Base-by-base conservation (phyloP, 1,284 basidiomycete genomes). In the Ganoderma meredithae region DNA sequence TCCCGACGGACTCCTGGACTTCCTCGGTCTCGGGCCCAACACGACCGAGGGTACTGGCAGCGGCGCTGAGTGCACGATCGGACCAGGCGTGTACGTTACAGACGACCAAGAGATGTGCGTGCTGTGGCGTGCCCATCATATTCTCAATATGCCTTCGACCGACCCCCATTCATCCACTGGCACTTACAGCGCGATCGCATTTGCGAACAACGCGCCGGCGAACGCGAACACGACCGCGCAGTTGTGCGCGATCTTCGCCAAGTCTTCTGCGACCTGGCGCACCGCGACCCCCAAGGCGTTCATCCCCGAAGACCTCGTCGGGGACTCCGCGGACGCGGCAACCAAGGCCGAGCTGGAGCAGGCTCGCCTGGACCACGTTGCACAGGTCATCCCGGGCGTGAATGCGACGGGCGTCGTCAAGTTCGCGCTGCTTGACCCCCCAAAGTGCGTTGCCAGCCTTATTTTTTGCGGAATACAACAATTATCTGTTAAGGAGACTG, bases 161-260 rank as follows among this genome's bases (percentile, higher is more conserved):
- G 10, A 33, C 25, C 5, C 4, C 17, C 22, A 2, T 60, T n/a
- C 59, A 5, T 27, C 36, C n/a, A 17, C 12, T 12, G 31, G 3
- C 1, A 31, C 3, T 31, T 10, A 19, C 39, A 61, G 60, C 22
- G 60, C 60, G 12, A 47, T 61, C 43, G 43, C 41, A 19, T 61
- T 61, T 17, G 41, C 60, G 9, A 41, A 59, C 39, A 59, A 59
- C 39, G 39, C 39, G 3, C 19, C 41, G 39, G 27, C 31, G 41
- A 61, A 61, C 43, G 25, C 22, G 7, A 43, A 43, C 41, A 61
- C 41, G 8, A 61, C 43, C 25, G 25, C 41, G 40, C 40, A 31
- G 43, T 13, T 61, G 10, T 61, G 60, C 60, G 41, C 60, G 10
- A 43, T 61, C 60, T 61, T 61, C 60, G 60, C 60, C 27, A 61